Evolutionary conservation across 2,329 filamentous ascomycete species (phyloP), one percentile per base, ranked within the genome.

Genomic region (Dactylellina haptotyla): DNA sequence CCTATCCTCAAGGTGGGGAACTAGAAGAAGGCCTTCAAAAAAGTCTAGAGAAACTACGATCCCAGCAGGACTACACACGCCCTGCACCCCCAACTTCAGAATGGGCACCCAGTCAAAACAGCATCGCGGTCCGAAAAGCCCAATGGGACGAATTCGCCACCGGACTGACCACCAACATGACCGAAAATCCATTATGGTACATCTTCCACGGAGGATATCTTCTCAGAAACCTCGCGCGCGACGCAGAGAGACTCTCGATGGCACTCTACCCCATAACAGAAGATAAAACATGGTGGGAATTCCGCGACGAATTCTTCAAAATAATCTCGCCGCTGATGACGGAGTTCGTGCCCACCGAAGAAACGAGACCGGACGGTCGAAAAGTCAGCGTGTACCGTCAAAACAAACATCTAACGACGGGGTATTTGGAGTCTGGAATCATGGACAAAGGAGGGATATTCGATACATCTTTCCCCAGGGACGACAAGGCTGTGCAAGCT

Each of bases 171-270:
- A 51, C 57, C 1, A 51, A 71, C 18, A 43, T 64, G 41, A 41
- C 41, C 14, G 41, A 58, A 43, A 71, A 58, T 26, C 66, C 66
- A 3, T 37, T 71, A 12, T 71, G 66, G 66, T 71, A 58, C 12
- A 16, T 58, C 1, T 64, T 71, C 23, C 57, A 62, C 12, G 30
- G 50, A 1, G 41, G 25, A 3, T 26, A 54, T 46, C 14, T 64
- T 4, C 25, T 71, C 6, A 32, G 66, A 16, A 58, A 50, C 20
- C 12, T 58, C 3, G 45, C 51, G 4, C n/a, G 58, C 10, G 66
- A 71, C 25, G 45, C 18, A 4, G 66, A 63, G 2, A 39, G 4
- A 9, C 34, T 71, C 9, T 26, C 58, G 12, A 4, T 0, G 14
- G 32, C 25, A 3, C 30, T 71, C 2, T 32, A 10, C 12, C 0